A percentile compares a stretch with the other conserved stretches of the same genome.
These are phyloP conservation scores for Drechslerella coelobrocha DNA, from an alignment of 2,329 filamentous ascomycete genomes.

Conservation along the genomic window DNA sequence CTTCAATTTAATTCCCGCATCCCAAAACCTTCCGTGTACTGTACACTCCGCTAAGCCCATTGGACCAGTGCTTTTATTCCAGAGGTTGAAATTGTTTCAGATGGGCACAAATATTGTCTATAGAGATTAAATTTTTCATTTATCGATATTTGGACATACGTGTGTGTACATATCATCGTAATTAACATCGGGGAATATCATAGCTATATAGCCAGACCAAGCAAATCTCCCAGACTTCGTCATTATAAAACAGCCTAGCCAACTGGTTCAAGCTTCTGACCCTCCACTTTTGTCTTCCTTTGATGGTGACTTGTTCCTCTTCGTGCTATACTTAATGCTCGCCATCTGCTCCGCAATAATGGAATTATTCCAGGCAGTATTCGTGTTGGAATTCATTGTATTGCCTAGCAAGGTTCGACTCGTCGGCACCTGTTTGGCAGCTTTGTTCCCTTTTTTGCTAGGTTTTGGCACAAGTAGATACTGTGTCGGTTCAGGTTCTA, in stretches of 20 bases:
- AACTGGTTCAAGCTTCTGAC: not conserved
- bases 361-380: constrained; percentile 31
- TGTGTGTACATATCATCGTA: no score
- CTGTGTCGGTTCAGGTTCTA: not conserved
- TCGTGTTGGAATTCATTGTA: not conserved
- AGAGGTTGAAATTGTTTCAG: no score
- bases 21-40: no score
- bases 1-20: no score
- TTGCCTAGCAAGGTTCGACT: constrained; percentile 4
- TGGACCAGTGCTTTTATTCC: no score
- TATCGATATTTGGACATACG: no score
- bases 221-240: no score
- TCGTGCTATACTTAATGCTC: constrained; percentile 38
- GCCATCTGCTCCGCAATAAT: constrained; percentile 31
- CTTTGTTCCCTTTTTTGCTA: constrained; percentile 4
- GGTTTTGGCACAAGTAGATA: constrained; percentile 14
- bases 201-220: no score
- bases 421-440: constrained; percentile 8
- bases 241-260: not conserved
- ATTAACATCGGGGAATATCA: no score
- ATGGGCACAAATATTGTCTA: no score
- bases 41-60: no score
- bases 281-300: constrained; percentile 1
- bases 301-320: constrained; percentile 32
- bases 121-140: no score